Evolutionary conservation across 768 basidiomycete species (phyloP).

Genomic region (Lactarius quietus): DNA sequence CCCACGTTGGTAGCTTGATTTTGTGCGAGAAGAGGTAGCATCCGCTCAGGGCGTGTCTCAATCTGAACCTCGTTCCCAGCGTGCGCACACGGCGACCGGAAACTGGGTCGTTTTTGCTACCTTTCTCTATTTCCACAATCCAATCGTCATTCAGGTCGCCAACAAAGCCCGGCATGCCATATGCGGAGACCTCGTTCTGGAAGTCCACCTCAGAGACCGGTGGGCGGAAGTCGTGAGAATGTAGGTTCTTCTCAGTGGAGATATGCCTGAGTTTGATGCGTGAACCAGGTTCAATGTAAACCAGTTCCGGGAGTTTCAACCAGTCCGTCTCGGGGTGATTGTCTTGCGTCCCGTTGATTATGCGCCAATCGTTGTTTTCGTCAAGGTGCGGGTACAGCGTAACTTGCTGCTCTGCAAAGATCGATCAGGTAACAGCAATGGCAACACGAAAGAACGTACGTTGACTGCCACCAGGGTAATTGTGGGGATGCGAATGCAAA

Average conservation of each 20-base stretch:
- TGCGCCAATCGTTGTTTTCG: constrained; percentile 89
- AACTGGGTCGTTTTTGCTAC: constrained; percentile 58
- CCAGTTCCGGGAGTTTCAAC: constrained; percentile 45
- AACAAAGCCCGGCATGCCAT: constrained; percentile 79
- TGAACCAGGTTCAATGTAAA: constrained; percentile 58
- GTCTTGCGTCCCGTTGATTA: constrained; percentile 67
- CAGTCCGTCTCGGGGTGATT: constrained; percentile 46
- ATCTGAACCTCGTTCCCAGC: constrained; percentile 73
- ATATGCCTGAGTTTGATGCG: constrained; percentile 82
- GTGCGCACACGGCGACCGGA: constrained; percentile 73
- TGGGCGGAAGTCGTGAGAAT: constrained; percentile 93
- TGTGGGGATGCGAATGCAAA: constrained; percentile 89
- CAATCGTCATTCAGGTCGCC: constrained; percentile 96
- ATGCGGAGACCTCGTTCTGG: constrained; percentile 96
- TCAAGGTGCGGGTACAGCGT: constrained; percentile 99
- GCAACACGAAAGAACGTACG: constrained; percentile 49
- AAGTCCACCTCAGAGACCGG: constrained; percentile 98
- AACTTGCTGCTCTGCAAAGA: constrained; percentile 83
- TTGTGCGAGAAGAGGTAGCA: constrained; percentile 99
- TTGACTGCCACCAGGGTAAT: constrained; percentile 85
- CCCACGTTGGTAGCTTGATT: constrained; percentile 97
- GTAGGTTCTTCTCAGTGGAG: constrained; percentile 78
- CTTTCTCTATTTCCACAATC: constrained; percentile 79
- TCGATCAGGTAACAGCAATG: not conserved
- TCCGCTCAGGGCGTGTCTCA: constrained; percentile 81